phyloP scores from a whole-genome alignment of 169 alveolate species.

The Eimeria necatrix region DNA sequence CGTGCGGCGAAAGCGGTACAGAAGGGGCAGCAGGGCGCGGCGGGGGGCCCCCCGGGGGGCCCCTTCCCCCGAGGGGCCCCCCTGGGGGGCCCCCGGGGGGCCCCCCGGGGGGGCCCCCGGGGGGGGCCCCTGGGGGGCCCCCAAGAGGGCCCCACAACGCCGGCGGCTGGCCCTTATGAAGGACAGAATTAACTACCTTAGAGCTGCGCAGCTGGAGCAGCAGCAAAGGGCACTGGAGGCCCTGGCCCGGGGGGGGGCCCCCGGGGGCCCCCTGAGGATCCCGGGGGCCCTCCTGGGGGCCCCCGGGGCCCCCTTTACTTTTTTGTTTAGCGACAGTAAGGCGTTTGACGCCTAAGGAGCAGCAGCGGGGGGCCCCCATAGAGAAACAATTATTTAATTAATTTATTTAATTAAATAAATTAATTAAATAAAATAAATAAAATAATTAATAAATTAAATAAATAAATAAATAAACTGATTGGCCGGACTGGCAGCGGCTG shows the following conservation, averaged over 20 bases:
- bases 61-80: background rate
- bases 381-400: no score
- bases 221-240: background rate
- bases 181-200: background rate
- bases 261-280: background rate
- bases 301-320: background rate
- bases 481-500: no score
- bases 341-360: no score
- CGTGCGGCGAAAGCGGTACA: background rate
- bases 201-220: background rate
- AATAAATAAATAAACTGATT: no score
- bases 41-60: background rate
- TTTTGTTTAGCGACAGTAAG: background rate
- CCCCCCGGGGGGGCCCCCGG: background rate
- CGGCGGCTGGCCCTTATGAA: background rate
- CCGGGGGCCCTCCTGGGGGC: background rate
- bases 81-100: no score
- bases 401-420: no score
- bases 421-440: no score
- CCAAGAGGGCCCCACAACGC: background rate
- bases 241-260: background rate
- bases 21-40: conserved; percentile 8
- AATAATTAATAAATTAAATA: no score
- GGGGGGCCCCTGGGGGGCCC: conserved; percentile 26
- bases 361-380: no score